Conservation (phyloP, 768 basidiomycete species). For the Galerina marginata region DNA sequence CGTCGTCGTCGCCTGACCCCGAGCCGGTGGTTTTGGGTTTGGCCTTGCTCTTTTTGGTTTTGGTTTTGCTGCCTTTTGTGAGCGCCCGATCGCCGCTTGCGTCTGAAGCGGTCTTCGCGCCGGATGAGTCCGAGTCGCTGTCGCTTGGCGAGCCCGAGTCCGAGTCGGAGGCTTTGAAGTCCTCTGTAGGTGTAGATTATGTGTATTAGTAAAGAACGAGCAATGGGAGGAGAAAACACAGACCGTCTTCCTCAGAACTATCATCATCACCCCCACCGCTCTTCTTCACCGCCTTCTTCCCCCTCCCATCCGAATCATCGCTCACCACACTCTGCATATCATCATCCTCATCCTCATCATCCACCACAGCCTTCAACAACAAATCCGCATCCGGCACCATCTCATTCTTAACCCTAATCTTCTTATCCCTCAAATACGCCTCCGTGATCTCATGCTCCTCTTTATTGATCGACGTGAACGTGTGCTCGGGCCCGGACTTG, state of each 20-base stretch:
- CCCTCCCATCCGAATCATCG: conserved; percentile 61
- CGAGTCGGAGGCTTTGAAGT: conserved; percentile 86
- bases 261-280: conserved; percentile 63
- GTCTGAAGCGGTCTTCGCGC: conserved; percentile 82
- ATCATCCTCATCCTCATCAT: conserved; percentile 74
- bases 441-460: conserved; percentile 92
- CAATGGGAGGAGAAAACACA: conserved; percentile 5
- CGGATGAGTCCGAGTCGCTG: conserved; percentile 68
- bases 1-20: conserved; percentile 5
- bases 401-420: conserved; percentile 94
- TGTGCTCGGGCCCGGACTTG: conserved; percentile 83
- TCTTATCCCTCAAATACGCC: conserved; percentile 86
- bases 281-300: conserved; percentile 44
- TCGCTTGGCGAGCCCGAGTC: conserved; percentile 90
- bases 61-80: conserved; percentile 47
- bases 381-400: conserved; percentile 89
- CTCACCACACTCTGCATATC: conserved; percentile 82
- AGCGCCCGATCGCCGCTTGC: conserved; percentile 81
- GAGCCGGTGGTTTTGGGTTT: conserved; percentile 20
- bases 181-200: conserved; percentile 55
- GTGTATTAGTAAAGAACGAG: not conserved
- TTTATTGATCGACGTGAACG: conserved; percentile 93
- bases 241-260: conserved; percentile 78
- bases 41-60: conserved; percentile 38
- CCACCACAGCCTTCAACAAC: conserved; percentile 66